These are phyloP conservation scores for Rhododendron kiyosumense DNA, from an alignment of 148 eudicot genomes.

Conservation along the genomic window DNA sequence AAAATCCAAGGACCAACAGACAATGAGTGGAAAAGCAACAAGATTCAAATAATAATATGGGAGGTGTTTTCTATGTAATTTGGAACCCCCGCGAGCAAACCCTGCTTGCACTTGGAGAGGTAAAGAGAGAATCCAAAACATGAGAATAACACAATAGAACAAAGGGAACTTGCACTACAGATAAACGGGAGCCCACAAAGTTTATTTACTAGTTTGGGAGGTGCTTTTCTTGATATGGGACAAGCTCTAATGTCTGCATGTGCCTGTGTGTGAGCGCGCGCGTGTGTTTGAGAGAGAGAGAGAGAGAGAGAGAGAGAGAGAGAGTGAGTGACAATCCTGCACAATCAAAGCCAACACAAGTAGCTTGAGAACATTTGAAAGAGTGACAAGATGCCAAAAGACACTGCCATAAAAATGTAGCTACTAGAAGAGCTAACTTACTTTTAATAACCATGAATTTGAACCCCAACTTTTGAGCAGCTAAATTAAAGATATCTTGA, in stretches of 20 bases:
- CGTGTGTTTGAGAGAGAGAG: neutral
- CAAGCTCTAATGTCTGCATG: neutral
- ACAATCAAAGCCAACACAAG: neutral
- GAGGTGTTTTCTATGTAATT: neutral
- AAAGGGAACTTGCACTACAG: neutral
- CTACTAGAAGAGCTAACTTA: conserved; percentile 21
- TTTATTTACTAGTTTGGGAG: neutral
- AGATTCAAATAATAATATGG: neutral
- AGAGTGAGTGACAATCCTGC: neutral
- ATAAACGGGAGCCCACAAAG: neutral
- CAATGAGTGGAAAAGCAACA: neutral
- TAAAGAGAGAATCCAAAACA: neutral
- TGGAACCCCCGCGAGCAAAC: neutral
- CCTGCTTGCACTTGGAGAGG: neutral
- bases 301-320: neutral
- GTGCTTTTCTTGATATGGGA: neutral
- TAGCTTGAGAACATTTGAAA: neutral
- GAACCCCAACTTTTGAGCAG: conserved; percentile 81
- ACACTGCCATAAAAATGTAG: neutral
- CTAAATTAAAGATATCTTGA: conserved; percentile 72
- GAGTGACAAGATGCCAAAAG: neutral
- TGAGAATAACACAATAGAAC: neutral
- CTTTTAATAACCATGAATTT: conserved; percentile 56
- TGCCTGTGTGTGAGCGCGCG: no score
- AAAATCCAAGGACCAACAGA: neutral